Conservation (phyloP, 768 basidiomycete species). For the Infundibulicybe gibba region DNA sequence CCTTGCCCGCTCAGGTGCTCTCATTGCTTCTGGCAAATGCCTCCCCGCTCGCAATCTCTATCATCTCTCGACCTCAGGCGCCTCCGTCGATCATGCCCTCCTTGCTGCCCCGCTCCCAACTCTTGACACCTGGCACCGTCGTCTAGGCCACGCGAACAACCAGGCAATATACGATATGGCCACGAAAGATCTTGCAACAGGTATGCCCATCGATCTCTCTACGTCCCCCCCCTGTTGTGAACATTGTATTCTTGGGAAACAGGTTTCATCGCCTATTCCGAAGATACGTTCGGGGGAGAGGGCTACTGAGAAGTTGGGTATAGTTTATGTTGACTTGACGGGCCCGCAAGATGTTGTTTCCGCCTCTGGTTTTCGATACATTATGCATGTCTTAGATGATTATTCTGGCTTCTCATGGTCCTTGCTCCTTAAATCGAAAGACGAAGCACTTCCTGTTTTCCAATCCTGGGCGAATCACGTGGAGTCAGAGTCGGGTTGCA, state of each 20-base stretch:
- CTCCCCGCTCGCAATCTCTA: slow-evolving; percentile 3
- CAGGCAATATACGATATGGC: slow-evolving; percentile 7
- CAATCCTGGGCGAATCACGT: slow-evolving; percentile 21
- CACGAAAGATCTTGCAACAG: slow-evolving; percentile 1
- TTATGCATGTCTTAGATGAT: not conserved
- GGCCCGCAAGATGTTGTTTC: slow-evolving; percentile 10
- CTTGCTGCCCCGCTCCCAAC: not conserved
- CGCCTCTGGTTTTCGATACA: slow-evolving; percentile 1
- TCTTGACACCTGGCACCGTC: slow-evolving; percentile 12
- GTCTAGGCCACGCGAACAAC: slow-evolving; percentile 12
- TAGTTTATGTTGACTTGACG: slow-evolving; percentile 10
- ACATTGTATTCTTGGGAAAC: slow-evolving; percentile 13
- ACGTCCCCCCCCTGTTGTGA: slow-evolving; percentile 6
- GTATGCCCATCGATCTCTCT: slow-evolving; percentile 13
- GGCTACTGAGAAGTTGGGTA: slow-evolving; percentile 3
- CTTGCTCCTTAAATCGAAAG: slow-evolving; percentile 17
- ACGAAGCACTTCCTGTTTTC: slow-evolving; percentile 16
- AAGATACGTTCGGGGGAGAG: slow-evolving; percentile 3
- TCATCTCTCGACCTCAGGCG: not conserved
- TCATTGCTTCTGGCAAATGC: slow-evolving; percentile 5
- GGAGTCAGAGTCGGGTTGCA: slow-evolving; percentile 14
- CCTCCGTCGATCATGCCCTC: slow-evolving; percentile 3
- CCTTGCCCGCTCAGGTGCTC: not conserved
- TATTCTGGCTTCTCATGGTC: not conserved
- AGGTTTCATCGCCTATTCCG: slow-evolving; percentile 9